Conservation (phyloP, 306 rosid species). For the Ceratonia siliqua region DNA sequence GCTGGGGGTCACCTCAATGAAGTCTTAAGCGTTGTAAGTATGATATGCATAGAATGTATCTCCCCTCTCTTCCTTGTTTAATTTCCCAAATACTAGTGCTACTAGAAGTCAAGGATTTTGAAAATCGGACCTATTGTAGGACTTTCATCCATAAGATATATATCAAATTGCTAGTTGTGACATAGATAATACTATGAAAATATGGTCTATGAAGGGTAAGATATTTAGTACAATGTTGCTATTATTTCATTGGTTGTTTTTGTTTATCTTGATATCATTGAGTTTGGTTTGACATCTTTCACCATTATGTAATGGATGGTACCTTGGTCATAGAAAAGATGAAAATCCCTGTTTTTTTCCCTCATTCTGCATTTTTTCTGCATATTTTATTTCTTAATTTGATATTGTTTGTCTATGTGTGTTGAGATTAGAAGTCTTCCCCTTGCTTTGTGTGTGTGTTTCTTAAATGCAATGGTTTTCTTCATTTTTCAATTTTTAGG, state of each 20-base stretch:
- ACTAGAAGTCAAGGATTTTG: conserved; percentile 12
- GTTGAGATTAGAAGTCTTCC: too few species aligned
- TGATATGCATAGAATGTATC: conserved; percentile 20
- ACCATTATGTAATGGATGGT: conserved; percentile 3
- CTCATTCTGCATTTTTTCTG: too few species aligned
- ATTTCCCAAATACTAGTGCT: conserved; percentile 5
- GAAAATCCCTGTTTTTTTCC: too few species aligned
- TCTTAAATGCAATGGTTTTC: too few species aligned
- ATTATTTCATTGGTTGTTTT: too few species aligned
- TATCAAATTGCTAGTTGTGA: conserved; percentile 85
- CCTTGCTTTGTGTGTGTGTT: too few species aligned
- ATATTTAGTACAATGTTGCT: not conserved
- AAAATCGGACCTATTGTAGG: conserved; percentile 43
- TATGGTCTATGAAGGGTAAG: conserved; percentile 95
- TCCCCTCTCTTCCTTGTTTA: not conserved
- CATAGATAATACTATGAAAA: conserved; percentile 91
- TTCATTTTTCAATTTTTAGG: too few species aligned
- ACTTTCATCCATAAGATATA: conserved; percentile 84
- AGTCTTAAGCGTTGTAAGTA: conserved; percentile 85
- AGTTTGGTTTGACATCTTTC: not conserved
- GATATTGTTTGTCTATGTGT: too few species aligned
- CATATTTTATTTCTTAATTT: too few species aligned
- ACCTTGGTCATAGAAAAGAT: not conserved
- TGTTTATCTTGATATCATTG: too few species aligned
- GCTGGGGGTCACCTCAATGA: conserved; percentile 96